Conservation (phyloP, 2,329 filamentous ascomycete species). For the Mollisia scopiformis region DNA sequence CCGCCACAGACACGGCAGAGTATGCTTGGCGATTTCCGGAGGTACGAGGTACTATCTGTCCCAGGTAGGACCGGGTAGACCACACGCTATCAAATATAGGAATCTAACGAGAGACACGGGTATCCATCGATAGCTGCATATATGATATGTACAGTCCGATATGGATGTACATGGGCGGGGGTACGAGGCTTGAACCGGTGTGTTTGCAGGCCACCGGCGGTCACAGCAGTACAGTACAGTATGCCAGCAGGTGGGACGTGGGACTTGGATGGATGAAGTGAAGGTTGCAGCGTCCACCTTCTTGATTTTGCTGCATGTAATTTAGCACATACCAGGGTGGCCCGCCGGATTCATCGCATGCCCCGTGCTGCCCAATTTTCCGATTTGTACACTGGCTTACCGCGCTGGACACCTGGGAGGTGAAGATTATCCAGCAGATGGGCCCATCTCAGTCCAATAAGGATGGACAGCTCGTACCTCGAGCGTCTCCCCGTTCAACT, state of each 20-base stretch:
- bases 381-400: not conserved
- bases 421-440: not conserved
- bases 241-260: too few species aligned
- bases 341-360: not conserved
- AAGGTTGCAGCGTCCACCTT: conserved; percentile 3
- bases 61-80: not conserved
- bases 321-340: not conserved
- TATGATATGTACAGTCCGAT: too few species aligned
- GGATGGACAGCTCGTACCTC: not conserved
- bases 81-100: too few species aligned
- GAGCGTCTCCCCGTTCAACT: too few species aligned
- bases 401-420: not conserved
- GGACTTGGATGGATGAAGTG: too few species aligned
- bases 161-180: too few species aligned
- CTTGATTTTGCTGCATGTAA: not conserved
- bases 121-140: too few species aligned
- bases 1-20: not conserved
- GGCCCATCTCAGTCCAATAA: not conserved
- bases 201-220: too few species aligned
- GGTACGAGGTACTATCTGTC: not conserved
- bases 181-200: too few species aligned
- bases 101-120: too few species aligned
- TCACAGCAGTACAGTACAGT: too few species aligned
- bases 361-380: not conserved
- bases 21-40: not conserved